phyloP scores from a whole-genome alignment of 768 basidiomycete species.

The Tubosaeta brunneosetosa region DNA sequence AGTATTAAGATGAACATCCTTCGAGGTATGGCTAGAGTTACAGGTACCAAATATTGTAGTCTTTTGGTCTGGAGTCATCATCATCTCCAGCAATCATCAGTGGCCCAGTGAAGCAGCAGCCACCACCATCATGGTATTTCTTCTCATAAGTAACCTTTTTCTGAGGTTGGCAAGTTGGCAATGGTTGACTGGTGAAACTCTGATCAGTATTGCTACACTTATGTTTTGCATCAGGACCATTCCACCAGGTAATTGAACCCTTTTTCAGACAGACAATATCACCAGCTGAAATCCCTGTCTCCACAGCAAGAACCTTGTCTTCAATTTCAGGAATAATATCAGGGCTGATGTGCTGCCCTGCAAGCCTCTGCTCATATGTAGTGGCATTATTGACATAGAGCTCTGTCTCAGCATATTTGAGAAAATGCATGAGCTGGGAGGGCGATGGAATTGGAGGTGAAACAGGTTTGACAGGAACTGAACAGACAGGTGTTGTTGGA shows the following conservation, averaged over 20 bases:
- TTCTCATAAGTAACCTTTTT: background rate
- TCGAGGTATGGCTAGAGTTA: too few species aligned
- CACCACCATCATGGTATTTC: background rate
- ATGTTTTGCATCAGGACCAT: background rate
- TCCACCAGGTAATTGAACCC: conserved; percentile 6
- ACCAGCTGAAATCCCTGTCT: background rate
- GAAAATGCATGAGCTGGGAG: background rate
- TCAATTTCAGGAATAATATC: background rate
- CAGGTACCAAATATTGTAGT: too few species aligned
- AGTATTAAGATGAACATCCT: too few species aligned
- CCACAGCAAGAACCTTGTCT: background rate
- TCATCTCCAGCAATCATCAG: background rate
- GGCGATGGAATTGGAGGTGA: background rate
- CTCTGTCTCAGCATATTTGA: background rate
- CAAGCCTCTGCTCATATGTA: background rate
- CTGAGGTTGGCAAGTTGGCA: too few species aligned
- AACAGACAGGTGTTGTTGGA: background rate
- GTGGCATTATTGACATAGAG: background rate
- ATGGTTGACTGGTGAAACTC: background rate
- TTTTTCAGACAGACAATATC: background rate
- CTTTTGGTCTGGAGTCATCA: too few species aligned
- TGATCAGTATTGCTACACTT: background rate
- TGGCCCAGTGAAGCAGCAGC: background rate
- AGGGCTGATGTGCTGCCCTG: background rate
- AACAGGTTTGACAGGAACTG: background rate